A percentile compares a stretch with the other conserved stretches of the same genome.
These are phyloP conservation scores for Tuber melanosporum DNA, from an alignment of 495 filamentous ascomycete species.

Conservation along the genomic window DNA sequence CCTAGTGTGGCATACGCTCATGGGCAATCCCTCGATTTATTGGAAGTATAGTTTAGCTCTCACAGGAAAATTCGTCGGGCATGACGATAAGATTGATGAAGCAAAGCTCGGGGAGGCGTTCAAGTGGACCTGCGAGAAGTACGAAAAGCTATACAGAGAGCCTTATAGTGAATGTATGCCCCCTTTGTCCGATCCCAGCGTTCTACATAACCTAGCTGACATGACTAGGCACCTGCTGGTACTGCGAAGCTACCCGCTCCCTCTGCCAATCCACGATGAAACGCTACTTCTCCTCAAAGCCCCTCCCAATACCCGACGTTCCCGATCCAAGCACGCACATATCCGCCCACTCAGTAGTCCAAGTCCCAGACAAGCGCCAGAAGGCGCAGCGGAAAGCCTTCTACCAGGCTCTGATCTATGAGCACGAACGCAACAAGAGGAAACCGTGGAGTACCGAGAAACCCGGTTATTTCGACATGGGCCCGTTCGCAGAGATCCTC, in stretches of 20 bases:
- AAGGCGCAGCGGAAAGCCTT: not conserved
- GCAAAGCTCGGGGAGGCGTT: not conserved
- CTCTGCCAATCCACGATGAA: slow-evolving; percentile 1
- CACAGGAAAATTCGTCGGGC: not conserved
- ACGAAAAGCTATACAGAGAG: not conserved
- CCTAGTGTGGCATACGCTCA: slow-evolving; percentile 50
- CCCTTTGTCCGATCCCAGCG: not conserved
- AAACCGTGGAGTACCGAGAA: not conserved
- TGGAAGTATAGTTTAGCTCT: not conserved
- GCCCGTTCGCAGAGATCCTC: not conserved
- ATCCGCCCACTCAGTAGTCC: not conserved
- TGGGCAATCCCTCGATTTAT: not conserved
- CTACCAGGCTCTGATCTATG: not conserved
- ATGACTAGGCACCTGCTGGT: not conserved
- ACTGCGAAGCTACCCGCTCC: not conserved
- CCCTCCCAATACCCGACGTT: not conserved
- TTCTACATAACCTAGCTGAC: not conserved
- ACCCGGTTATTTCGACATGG: not conserved
- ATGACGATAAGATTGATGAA: slow-evolving; percentile 1
- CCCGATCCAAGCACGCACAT: not conserved
- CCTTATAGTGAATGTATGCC: slow-evolving; percentile 1
- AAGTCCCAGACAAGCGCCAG: not conserved
- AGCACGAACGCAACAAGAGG: not conserved
- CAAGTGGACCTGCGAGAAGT: not conserved
- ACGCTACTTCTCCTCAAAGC: not conserved